Base-by-base conservation (phyloP, 208 protist species). In the Tritrichomonas musculus region DNA sequence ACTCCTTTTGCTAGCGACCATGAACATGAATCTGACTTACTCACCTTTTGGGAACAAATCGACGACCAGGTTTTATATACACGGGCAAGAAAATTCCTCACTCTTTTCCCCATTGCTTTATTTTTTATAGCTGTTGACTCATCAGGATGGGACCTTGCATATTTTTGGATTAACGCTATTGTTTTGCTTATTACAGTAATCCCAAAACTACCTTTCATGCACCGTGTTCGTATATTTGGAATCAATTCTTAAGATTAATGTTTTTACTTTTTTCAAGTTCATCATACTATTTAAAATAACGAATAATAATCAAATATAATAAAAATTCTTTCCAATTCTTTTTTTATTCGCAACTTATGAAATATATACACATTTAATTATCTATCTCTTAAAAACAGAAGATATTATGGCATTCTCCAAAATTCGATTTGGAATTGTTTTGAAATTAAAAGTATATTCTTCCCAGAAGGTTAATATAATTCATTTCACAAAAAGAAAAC, bases 11-110 rank as follows among this genome's bases (percentile, higher is more conserved):
- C 57, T 47, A 75, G 92, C 0, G 93, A 94, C 30, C 93, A 94
- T 30, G 75, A 65, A 13, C 11, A 4, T 47, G 92, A 94, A 55
- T 88, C 88, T 0, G 27, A 13, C 8, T 60, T 30, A 5, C 33
- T 93, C 0, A 94, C 93, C 4, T 94, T 92, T 49, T 94, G 93
- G 93, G 93, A 94, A 36, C 93, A 94, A 36, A 94, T 94, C 30
- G 93, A 94, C 72, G 50, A 92, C 36, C 82, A 92, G 39, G 8
- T 92, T 1, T 75, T 92, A 57, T 94, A 92, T n/a, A 94, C 93
- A 44, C 65, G 82, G 5, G 92, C 88, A 53, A 53, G 93, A 39
- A 94, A 94, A 60, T 94, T 94, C 57, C n/a, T 94, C 13, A 64
- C 47, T 0, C 66, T 94, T 13, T 27, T 64, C 41, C 93, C 93